Percentiles rank a stretch among this genome's conserved stretches.
Evolutionary conservation across 2,329 filamentous ascomycete genomes (phyloP).

Genomic region (Cladophialophora exuberans): DNA sequence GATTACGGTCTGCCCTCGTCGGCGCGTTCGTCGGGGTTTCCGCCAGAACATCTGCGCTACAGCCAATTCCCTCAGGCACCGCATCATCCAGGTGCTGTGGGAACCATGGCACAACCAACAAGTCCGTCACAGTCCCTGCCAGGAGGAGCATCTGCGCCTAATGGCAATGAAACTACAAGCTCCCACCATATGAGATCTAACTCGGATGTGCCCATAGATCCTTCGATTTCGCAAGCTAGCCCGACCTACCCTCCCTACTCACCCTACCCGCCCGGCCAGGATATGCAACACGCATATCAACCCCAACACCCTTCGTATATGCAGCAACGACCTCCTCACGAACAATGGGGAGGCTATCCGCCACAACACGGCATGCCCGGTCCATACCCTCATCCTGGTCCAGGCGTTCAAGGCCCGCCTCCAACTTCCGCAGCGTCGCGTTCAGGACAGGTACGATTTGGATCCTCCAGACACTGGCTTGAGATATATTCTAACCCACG

Average conservation of each 20-base stretch:
- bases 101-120: slow-evolving; percentile 98
- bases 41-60: slow-evolving; percentile 75
- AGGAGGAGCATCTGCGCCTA: slow-evolving; percentile 76
- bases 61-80: slow-evolving; percentile 73
- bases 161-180: slow-evolving; percentile 67
- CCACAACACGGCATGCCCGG: slow-evolving; percentile 50
- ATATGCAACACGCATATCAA: slow-evolving; percentile 67
- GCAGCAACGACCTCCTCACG: slow-evolving; percentile 48
- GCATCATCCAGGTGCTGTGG: slow-evolving; percentile 73
- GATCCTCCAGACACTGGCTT: neutral
- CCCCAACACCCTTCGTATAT: slow-evolving; percentile 46
- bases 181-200: slow-evolving; percentile 78
- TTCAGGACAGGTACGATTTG: slow-evolving; percentile 59
- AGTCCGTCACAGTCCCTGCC: slow-evolving; percentile 92
- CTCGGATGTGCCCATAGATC: slow-evolving; percentile 98
- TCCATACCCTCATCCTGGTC: slow-evolving; percentile 56
- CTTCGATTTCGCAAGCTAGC: slow-evolving; percentile 90
- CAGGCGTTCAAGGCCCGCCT: slow-evolving; percentile 62
- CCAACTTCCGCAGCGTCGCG: slow-evolving; percentile 64
- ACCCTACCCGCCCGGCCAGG: slow-evolving; percentile 81
- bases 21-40: slow-evolving; percentile 81
- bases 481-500: neutral
- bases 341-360: slow-evolving; percentile 40
- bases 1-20: slow-evolving; percentile 79
- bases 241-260: slow-evolving; percentile 90